These are phyloP conservation scores for Candida taoyuanica DNA, from an alignment of 805 yeast genomes.

Conservation along the genomic window DNA sequence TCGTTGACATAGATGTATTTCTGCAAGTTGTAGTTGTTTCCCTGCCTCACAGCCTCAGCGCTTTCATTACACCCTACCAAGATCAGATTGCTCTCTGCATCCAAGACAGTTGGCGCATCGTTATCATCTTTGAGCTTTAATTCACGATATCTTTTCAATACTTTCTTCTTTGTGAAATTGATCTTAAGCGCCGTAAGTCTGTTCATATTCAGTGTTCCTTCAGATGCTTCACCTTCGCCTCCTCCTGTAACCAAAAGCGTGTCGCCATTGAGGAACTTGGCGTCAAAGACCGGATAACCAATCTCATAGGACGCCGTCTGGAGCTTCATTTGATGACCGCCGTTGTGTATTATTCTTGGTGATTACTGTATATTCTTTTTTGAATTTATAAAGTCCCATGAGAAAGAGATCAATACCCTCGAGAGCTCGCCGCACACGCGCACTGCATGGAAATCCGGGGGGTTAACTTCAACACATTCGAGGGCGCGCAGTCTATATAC, in stretches of 20 bases:
- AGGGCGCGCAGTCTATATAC: background rate
- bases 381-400: too few species aligned
- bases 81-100: conserved; percentile 47
- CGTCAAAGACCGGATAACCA: conserved; percentile 80
- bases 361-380: too few species aligned
- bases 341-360: background rate
- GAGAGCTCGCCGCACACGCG: too few species aligned
- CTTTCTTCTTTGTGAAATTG: conserved; percentile 46
- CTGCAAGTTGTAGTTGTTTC: conserved; percentile 63
- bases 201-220: conserved; percentile 33
- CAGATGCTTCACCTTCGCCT: conserved; percentile 69
- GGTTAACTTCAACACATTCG: background rate
- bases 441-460: background rate
- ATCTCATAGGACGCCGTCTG: conserved; percentile 23
- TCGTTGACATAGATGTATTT: conserved; percentile 63
- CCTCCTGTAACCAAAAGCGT: conserved; percentile 71
- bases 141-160: conserved; percentile 66
- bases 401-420: background rate
- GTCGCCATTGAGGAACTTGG: conserved; percentile 61
- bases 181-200: conserved; percentile 69
- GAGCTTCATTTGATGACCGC: conserved; percentile 20
- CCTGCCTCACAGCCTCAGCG: conserved; percentile 50
- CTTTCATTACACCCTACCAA: conserved; percentile 79
- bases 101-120: conserved; percentile 83
- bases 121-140: conserved; percentile 59